A percentile compares a stretch with the other conserved stretches of the same genome.
Conservation (phyloP, 768 basidiomycete species). For the Peribolospora kevripleyi region DNA sequence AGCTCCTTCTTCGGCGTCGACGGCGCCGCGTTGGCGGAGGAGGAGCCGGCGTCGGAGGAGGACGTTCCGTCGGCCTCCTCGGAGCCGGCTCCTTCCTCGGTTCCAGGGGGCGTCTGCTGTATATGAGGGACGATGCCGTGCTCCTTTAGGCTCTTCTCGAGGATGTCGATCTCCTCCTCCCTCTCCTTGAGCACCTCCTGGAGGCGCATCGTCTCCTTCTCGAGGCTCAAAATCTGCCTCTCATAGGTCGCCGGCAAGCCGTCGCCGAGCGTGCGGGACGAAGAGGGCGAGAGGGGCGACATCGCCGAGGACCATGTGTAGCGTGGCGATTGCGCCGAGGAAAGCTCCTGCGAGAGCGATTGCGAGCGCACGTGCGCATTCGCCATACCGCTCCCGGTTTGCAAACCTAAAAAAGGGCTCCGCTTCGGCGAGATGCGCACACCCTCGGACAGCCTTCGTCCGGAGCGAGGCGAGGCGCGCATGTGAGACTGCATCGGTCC, state of each 20-base stretch:
- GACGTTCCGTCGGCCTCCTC: neutral
- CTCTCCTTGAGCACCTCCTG: constrained; percentile 78
- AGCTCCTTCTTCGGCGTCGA: constrained; percentile 1
- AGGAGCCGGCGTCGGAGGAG: neutral
- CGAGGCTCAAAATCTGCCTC: constrained; percentile 29
- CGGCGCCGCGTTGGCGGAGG: constrained; percentile 3
- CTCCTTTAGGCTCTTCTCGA: constrained; percentile 35
- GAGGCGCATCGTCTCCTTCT: constrained; percentile 83
- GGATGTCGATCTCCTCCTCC: constrained; percentile 60
- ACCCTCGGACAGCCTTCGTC: constrained; percentile 5
- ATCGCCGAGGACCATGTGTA: constrained; percentile 7
- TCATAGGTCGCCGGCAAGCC: constrained; percentile 36
- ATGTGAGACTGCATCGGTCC: neutral
- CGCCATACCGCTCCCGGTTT: constrained; percentile 8
- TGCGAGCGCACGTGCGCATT: constrained; percentile 66
- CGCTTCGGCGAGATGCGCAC: constrained; percentile 8
- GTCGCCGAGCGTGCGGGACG: constrained; percentile 50
- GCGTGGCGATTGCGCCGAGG: constrained; percentile 21
- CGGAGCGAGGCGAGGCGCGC: constrained; percentile 8
- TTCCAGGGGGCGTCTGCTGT: neutral
- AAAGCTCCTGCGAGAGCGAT: constrained; percentile 75
- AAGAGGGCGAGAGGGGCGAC: constrained; percentile 35
- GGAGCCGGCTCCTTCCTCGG: constrained; percentile 12
- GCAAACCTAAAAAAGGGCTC: constrained; percentile 13
- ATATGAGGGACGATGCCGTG: constrained; percentile 3